Evolutionary conservation across 352 stramenopile species (phyloP).

Genomic region (Achlya hypogyna): DNA sequence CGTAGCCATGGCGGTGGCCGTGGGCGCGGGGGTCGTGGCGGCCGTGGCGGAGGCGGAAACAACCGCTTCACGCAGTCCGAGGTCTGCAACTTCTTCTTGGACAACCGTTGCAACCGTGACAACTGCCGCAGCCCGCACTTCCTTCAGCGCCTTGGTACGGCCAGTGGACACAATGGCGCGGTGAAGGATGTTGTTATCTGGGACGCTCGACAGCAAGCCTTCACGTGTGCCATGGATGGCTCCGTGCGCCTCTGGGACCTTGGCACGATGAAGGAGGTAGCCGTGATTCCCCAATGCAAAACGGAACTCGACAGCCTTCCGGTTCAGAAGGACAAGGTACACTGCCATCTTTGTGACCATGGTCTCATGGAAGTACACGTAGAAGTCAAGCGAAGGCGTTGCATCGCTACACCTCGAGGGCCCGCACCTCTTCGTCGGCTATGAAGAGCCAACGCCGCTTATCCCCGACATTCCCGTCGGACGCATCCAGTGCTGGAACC

Average conservation of each 20-base stretch:
- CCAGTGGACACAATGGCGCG: slow-evolving; percentile 50
- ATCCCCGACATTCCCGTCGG: slow-evolving; percentile 51
- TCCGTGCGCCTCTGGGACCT: slow-evolving; percentile 81
- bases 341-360: neutral
- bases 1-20: slow-evolving; percentile 24
- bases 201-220: slow-evolving; percentile 57
- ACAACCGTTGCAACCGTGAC: slow-evolving; percentile 36
- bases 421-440: slow-evolving; percentile 72
- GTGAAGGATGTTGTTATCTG: slow-evolving; percentile 79
- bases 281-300: slow-evolving; percentile 35
- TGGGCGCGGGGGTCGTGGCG: slow-evolving; percentile 24
- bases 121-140: slow-evolving; percentile 75
- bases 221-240: slow-evolving; percentile 57
- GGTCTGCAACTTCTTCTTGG: slow-evolving; percentile 56
- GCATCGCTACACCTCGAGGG: slow-evolving; percentile 57
- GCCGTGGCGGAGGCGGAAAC: slow-evolving; percentile 25
- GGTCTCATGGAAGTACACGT: neutral
- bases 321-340: slow-evolving; percentile 13
- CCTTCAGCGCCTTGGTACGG: slow-evolving; percentile 75
- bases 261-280: slow-evolving; percentile 66
- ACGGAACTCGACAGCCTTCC: slow-evolving; percentile 13
- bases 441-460: slow-evolving; percentile 52
- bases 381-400: slow-evolving; percentile 44
- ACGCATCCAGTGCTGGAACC: slow-evolving; percentile 74
- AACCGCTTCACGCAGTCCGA: slow-evolving; percentile 32